These are phyloP conservation scores for Tolypocladium tundrense DNA, from an alignment of 2,329 filamentous ascomycete species.

Conservation along the genomic window DNA sequence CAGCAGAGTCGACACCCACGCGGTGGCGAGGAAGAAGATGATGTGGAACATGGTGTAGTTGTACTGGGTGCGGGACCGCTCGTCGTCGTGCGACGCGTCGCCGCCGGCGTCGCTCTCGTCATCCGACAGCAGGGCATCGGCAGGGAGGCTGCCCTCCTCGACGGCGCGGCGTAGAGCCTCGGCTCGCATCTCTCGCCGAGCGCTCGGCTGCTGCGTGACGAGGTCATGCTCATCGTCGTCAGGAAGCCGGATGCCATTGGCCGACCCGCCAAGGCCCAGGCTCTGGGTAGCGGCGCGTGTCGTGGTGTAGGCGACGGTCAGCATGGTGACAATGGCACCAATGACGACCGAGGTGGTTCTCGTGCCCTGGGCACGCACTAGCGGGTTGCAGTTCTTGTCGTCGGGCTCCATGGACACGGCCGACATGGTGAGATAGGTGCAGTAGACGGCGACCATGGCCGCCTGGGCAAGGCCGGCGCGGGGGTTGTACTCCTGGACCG, in stretches of 20 bases:
- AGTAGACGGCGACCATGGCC: slow-evolving; percentile 95
- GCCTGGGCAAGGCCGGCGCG: slow-evolving; percentile 94
- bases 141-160: slow-evolving; percentile 83
- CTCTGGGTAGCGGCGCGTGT: slow-evolving; percentile 91
- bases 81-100: slow-evolving; percentile 68
- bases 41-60: slow-evolving; percentile 94
- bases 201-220: slow-evolving; percentile 72
- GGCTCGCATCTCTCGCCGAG: slow-evolving; percentile 81
- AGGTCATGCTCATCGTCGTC: slow-evolving; percentile 79
- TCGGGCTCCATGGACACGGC: slow-evolving; percentile 98
- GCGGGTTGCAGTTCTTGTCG: slow-evolving; percentile 84
- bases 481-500: slow-evolving; percentile 82
- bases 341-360: slow-evolving; percentile 85
- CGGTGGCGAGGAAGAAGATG: slow-evolving; percentile 93
- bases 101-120: slow-evolving; percentile 55
- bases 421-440: slow-evolving; percentile 96
- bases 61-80: slow-evolving; percentile 83
- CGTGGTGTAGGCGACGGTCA: slow-evolving; percentile 95
- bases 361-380: slow-evolving; percentile 75
- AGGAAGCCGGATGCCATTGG: slow-evolving; percentile 41
- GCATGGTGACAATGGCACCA: slow-evolving; percentile 89
- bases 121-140: slow-evolving; percentile 73
- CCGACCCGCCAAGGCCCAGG: slow-evolving; percentile 56
- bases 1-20: slow-evolving; percentile 88
- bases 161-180: slow-evolving; percentile 86